Conservation (phyloP, 495 filamentous ascomycete species). For the Penicillium daleae region DNA sequence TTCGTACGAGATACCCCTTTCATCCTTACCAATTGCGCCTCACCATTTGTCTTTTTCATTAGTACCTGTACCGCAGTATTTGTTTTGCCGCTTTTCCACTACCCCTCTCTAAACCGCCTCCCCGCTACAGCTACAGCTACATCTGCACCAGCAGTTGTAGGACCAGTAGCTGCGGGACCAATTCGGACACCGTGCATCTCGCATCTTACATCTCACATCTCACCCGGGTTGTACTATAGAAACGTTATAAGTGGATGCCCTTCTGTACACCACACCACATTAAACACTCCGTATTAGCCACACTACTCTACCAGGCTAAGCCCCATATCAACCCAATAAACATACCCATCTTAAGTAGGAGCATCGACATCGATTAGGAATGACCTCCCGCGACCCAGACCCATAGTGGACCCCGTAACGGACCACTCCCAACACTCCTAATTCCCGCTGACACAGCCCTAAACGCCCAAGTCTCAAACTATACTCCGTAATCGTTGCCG, state of each 20-base stretch:
- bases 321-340: too few species aligned
- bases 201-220: too few species aligned
- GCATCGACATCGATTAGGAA: background rate
- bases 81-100: background rate
- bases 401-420: background rate
- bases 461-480: background rate
- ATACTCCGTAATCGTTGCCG: conserved; percentile 6
- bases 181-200: background rate
- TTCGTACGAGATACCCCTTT: background rate
- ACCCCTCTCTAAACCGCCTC: background rate
- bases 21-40: background rate
- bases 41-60: background rate
- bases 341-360: too few species aligned
- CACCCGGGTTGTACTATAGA: too few species aligned
- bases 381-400: conserved; percentile 6
- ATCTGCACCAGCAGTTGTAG: background rate
- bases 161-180: background rate
- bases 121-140: background rate
- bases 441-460: conserved; percentile 16
- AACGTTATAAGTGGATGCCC: background rate
- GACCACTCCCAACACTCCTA: conserved; percentile 14
- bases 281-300: background rate
- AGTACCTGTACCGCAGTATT: background rate
- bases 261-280: background rate
- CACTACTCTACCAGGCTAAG: background rate